phyloP scores from a whole-genome alignment of 2,329 filamentous ascomycete genomes.

The Allantophomopsis cytisporea region DNA sequence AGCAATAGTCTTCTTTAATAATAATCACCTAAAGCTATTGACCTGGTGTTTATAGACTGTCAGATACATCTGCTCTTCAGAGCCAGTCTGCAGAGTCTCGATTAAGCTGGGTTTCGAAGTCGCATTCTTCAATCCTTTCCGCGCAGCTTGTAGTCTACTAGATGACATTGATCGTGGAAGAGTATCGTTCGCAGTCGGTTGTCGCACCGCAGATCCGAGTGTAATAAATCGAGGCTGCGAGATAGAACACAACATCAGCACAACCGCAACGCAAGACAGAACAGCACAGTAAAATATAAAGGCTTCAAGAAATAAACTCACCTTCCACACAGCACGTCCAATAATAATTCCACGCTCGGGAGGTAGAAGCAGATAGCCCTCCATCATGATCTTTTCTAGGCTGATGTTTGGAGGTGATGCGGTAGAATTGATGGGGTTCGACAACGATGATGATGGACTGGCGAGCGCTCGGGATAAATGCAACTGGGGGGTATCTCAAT shows the following conservation, averaged over 20 bases:
- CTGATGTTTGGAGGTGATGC: too few species aligned
- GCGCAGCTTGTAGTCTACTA: slow-evolving; percentile 2
- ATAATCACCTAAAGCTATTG: not conserved
- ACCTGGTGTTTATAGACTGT: slow-evolving; percentile 22
- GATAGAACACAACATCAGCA: slow-evolving; percentile 5
- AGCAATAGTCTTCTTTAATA: slow-evolving; percentile 1
- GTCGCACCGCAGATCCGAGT: slow-evolving; percentile 38
- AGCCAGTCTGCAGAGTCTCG: slow-evolving; percentile 7
- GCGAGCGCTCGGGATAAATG: too few species aligned
- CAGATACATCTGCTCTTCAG: slow-evolving; percentile 12
- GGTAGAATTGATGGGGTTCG: too few species aligned
- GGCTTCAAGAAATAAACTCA: slow-evolving; percentile 12
- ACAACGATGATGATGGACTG: too few species aligned
- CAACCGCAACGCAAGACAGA: not conserved
- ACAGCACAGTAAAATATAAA: slow-evolving; percentile 1
- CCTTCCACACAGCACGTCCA: slow-evolving; percentile 38
- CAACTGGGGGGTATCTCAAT: too few species aligned
- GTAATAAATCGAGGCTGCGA: slow-evolving; percentile 45
- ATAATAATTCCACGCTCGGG: slow-evolving; percentile 37
- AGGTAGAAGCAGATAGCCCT: slow-evolving; percentile 33
- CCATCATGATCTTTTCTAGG: slow-evolving; percentile 21
- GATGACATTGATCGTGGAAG: slow-evolving; percentile 4
- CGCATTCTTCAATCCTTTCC: slow-evolving; percentile 11
- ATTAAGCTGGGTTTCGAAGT: slow-evolving; percentile 14
- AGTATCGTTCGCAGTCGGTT: slow-evolving; percentile 6